phyloP scores from a whole-genome alignment of 306 rosid species.

The Casuarina glauca region DNA sequence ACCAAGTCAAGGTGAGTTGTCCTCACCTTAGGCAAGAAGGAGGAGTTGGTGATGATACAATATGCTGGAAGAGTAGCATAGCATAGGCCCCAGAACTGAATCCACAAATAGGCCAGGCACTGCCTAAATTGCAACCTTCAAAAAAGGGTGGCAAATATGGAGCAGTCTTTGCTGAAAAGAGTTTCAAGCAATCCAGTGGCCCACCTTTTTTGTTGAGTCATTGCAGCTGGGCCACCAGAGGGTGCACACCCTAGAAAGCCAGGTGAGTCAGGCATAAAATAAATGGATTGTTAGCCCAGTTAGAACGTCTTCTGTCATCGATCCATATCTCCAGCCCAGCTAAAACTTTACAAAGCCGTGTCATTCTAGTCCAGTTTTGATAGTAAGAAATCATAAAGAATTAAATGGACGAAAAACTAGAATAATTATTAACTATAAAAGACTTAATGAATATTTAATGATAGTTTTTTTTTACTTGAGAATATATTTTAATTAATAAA shows the following conservation, averaged over 20 bases:
- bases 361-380: too few relatives aligned
- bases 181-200: constrained; percentile 57
- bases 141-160: constrained; percentile 37
- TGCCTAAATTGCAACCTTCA: constrained; percentile 50
- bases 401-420: too few relatives aligned
- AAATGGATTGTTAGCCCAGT: constrained; percentile 46
- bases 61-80: constrained; percentile 49
- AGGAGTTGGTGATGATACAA: constrained; percentile 56
- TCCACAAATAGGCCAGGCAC: constrained; percentile 46
- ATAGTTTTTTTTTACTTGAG: too few relatives aligned
- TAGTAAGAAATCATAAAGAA: too few relatives aligned
- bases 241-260: constrained; percentile 68
- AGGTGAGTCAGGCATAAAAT: constrained; percentile 36
- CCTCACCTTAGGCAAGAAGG: constrained; percentile 63
- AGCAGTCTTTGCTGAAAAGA: constrained; percentile 41
- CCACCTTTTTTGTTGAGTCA: constrained; percentile 72
- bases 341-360: neutral
- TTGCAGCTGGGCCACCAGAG: constrained; percentile 36
- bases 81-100: constrained; percentile 31
- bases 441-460: too few relatives aligned
- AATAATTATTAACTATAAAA: too few relatives aligned
- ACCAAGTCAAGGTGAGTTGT: too few relatives aligned
- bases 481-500: too few relatives aligned
- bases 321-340: constrained; percentile 54
- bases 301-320: constrained; percentile 44